Base-by-base conservation (phyloP, 2,329 filamentous ascomycete genomes). In the Penicillium nordicum region DNA sequence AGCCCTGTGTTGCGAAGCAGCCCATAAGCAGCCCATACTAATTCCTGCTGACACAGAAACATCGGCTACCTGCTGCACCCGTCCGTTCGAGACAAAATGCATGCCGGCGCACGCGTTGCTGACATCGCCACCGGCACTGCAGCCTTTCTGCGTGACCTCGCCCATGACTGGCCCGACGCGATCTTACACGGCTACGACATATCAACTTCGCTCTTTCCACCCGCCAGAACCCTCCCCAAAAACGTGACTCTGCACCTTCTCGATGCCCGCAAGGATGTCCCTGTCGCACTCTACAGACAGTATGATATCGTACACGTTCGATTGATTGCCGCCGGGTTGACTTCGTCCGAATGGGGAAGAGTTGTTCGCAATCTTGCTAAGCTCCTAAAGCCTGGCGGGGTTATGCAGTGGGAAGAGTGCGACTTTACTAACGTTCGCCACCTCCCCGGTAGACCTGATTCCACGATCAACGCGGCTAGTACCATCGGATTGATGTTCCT, bases 271-370 rank as follows among this genome's bases (percentile, higher is more conserved):
- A 57, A 57, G 11, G 40, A 53, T 2, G 45, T 65, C 1, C 66
- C 62, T 0, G 18, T 42, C 8, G 47, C 59, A 2, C 52, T 69
- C 1, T 44, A 54, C 6, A 57, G 55, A 5, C 55, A 60, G n/a
- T 68, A 67, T 55, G 66, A 69, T 48, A 44, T 69, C 1, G 61
- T 69, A 2, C 64, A 68, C 21, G 38, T 67, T 3, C 59, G 59
- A 11, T 29, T 62, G 14, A 45, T 58, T 14, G 30, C 29, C 1
- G 52, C 45, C 0, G 52, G 52, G 3, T 8, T 54, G 8, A 12
- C 25, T 11, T 10, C 45, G 0, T 38, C 29, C 2, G 37, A 47
- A 18, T 58, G 41, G 53, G 10, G 9, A 3, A 12, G n/a, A 3
- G 42, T 47, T 5, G 25, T 59, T 4, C 27, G 30, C 4, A 59